Evolutionary conservation across 257 asterid genomes (phyloP), one percentile per base, ranked within the genome.

Genomic region (Verbena officinalis): DNA sequence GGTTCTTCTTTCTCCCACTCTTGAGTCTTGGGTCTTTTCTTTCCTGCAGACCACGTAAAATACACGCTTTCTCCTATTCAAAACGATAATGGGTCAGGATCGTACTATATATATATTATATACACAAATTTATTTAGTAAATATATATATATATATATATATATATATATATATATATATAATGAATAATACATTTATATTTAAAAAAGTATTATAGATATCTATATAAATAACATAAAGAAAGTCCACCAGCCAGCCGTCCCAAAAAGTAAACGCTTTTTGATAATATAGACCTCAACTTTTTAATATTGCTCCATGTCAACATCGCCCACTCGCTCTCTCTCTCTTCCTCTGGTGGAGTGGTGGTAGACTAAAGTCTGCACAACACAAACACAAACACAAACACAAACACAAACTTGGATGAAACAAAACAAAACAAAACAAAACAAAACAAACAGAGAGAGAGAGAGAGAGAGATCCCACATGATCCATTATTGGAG

Each of bases 251-350:
- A 79, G 72, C 80, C 67, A 80, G 88, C 88, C 86, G 92, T 80
- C 91, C 83, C 77, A 65, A 86, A 36, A 88, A 91, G 98, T 91
- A 91, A 91, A 91, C 96, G 94, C 94, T 76, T 82, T 68, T 54
- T 74, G 62, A 80, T 70, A 77, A 79, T 81, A 75, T 58, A 82
- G 84, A 75, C 84, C 85, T 56, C 79, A 76, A 48, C 81, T 82
- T 86, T n/a, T 85, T 74, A 78, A 76, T 73, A 79, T 81, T 83
- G 91, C 79, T 70, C 91, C 81, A 60, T 81, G 91, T 86, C 94
- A 83, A 83, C 94, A 86, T 88, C 96, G 78, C 73, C 86, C 90
- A 72, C 83, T 72, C 75, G 72, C 59, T 61, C 76, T 62, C 57
- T 43, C 74, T 43, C 69, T 9, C 62, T 62, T 68, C 48, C 70